Evolutionary conservation across 352 stramenopile genomes (phyloP), one percentile per base, ranked within the genome.

Genomic region (Paralagenidium karlingii): DNA sequence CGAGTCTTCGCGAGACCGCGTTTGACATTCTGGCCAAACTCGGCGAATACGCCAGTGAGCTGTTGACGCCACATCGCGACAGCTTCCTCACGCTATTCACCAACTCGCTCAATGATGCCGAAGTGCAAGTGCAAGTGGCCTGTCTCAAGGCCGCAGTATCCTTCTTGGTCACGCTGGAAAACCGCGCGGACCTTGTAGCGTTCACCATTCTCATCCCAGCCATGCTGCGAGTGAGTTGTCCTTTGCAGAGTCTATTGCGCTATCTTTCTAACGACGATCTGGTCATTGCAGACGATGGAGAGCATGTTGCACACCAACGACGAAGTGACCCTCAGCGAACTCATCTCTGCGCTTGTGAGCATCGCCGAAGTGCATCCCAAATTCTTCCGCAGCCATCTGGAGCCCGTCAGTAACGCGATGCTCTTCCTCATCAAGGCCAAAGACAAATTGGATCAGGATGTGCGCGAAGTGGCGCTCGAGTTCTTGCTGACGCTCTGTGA

Each of bases 401-500:
- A 84, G 40, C 65, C 79, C 36, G 62, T 86, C 24, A 64, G 60
- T 16, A 69, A 70, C 29, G 78, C 73, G 19, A 89, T 92, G 73
- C 62, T 92, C 54, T 77, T 81, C 39, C 63, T 89, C 43, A 68
- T 61, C 36, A 74, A 68, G 31, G 55, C 68, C 20, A 66, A 82
- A 38, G 49, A 60, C 22, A 36, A 3, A 3, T 46, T 89, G 6
- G 75, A 86, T 45, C 47, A 57, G 9, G 78, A 89, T 37, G 85
- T 73, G 11, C 75, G 78, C 30, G 69, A 86, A 36, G 63, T 92
- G 15, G 73, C 70, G 13, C 62, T 89, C 16, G 78, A 92, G 50
- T 86, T 89, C 47, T 39, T 92, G 28, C 60, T 92, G 13, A 80
- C 73, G 24, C 46, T 92, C 13, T 79, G 68, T 31, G 76, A 87